These are phyloP conservation scores for Clarkia xantiana DNA, from an alignment of 345 rosid species.

Conservation along the genomic window DNA sequence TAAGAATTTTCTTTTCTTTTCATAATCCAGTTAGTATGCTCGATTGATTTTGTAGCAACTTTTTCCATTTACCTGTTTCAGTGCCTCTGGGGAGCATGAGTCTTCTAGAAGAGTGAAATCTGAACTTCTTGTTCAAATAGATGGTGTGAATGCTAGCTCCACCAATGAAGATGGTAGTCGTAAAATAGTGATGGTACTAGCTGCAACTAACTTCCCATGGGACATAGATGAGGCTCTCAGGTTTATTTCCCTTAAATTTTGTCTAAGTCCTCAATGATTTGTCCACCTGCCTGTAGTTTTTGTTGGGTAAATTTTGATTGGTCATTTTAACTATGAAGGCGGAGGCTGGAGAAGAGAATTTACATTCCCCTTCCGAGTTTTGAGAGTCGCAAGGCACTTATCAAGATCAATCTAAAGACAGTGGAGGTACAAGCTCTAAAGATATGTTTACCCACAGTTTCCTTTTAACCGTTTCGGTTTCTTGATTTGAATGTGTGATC, in stretches of 20 bases:
- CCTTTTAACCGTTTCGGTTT: no score
- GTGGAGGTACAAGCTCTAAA: constrained; percentile 52
- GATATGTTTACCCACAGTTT: no score
- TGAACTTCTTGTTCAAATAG: constrained; percentile 98
- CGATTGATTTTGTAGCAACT: constrained; percentile 2
- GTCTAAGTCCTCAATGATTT: neutral
- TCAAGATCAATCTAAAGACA: constrained; percentile 83
- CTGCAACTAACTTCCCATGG: constrained; percentile 99
- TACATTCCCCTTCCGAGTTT: constrained; percentile 97
- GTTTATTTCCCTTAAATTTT: constrained; percentile 19
- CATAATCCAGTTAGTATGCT: neutral
- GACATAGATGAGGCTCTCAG: constrained; percentile 98
- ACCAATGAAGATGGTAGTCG: constrained; percentile 92
- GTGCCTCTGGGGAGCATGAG: constrained; percentile 97
- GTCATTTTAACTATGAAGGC: constrained; percentile 39
- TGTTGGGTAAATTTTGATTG: constrained; percentile 1
- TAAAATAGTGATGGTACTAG: constrained; percentile 96
- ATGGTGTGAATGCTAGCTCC: constrained; percentile 86
- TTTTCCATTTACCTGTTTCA: constrained; percentile 13
- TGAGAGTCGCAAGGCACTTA: constrained; percentile 96
- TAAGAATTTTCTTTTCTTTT: constrained; percentile 17
- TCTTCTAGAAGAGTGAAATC: constrained; percentile 99
- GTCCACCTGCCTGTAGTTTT: neutral
- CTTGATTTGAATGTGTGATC: neutral
- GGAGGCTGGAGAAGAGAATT: constrained; percentile 97